Conservation (phyloP, 345 rosid genomes). For the Turritis glabra region DNA sequence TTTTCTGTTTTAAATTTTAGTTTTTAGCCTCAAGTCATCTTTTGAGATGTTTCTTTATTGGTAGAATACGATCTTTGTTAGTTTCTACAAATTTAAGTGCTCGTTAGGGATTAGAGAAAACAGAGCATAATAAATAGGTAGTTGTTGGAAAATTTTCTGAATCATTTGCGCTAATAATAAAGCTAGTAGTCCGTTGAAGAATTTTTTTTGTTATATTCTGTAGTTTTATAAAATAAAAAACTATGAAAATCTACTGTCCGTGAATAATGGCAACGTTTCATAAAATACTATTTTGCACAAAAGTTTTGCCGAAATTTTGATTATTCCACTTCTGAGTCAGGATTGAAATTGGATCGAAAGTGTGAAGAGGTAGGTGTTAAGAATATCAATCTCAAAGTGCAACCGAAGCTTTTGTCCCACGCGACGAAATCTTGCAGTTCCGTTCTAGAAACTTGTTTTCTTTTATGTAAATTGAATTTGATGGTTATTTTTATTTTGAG, state of each 20-base stretch:
- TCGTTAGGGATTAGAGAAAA: not conserved
- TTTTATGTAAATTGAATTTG: too few species aligned
- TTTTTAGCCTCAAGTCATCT: not conserved
- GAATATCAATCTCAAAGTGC: too few species aligned
- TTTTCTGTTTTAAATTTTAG: not conserved
- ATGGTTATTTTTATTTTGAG: too few species aligned
- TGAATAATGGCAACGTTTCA: not conserved
- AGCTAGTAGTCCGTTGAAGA: too few species aligned
- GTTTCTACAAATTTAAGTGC: not conserved
- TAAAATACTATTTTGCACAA: too few species aligned
- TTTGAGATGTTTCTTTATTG: not conserved
- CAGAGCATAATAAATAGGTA: not conserved
- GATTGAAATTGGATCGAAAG: too few species aligned
- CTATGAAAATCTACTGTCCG: not conserved
- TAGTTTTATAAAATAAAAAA: not conserved
- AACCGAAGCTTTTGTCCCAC: too few species aligned
- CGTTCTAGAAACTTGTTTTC: too few species aligned
- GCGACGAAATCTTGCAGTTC: too few species aligned
- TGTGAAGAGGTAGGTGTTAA: too few species aligned
- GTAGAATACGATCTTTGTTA: not conserved
- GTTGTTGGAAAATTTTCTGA: not conserved
- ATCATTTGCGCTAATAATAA: not conserved
- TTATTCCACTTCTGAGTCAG: too few species aligned
- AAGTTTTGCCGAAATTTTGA: too few species aligned
- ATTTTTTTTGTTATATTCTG: not conserved